Evolutionary conservation across 1,284 basidiomycete species (phyloP).

Genomic region (Abortiporus biennis): DNA sequence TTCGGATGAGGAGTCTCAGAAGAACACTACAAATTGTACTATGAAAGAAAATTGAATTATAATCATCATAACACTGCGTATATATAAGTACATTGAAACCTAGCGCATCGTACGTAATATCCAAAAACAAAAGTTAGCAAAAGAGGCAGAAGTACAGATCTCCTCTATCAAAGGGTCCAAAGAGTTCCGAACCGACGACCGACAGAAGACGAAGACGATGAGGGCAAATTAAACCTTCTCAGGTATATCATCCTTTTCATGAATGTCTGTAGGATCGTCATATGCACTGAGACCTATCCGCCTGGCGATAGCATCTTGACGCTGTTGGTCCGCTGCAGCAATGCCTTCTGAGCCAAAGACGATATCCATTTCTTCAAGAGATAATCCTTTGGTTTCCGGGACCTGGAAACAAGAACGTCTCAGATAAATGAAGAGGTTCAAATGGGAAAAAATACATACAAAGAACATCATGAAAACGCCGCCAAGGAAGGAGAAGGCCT

Average conservation of each 20-base stretch:
- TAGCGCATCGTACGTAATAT: no score
- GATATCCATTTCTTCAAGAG: constrained; percentile 67
- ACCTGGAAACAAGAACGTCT: constrained; percentile 28
- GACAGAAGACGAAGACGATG: no score
- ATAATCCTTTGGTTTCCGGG: constrained; percentile 64
- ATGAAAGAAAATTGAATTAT: no score
- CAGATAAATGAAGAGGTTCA: neutral
- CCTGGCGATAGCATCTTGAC: constrained; percentile 48
- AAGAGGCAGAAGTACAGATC: no score
- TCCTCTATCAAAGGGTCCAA: no score
- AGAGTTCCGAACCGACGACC: no score
- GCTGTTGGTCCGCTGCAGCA: constrained; percentile 46
- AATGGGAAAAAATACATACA: constrained; percentile 29
- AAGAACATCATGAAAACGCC: constrained; percentile 59
- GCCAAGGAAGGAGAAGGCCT: constrained; percentile 58
- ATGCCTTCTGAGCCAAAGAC: constrained; percentile 53
- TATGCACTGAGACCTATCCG: constrained; percentile 46
- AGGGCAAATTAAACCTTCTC: no score
- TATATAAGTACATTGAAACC: no score
- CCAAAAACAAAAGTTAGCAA: no score
- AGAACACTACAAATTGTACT: no score
- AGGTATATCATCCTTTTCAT: constrained; percentile 1
- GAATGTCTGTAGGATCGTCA: constrained; percentile 13
- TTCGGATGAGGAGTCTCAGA: no score
- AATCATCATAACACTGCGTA: no score